Conservation (phyloP, 202 grass and related monocot genomes). For the Miscanthus sacchariflorus region DNA sequence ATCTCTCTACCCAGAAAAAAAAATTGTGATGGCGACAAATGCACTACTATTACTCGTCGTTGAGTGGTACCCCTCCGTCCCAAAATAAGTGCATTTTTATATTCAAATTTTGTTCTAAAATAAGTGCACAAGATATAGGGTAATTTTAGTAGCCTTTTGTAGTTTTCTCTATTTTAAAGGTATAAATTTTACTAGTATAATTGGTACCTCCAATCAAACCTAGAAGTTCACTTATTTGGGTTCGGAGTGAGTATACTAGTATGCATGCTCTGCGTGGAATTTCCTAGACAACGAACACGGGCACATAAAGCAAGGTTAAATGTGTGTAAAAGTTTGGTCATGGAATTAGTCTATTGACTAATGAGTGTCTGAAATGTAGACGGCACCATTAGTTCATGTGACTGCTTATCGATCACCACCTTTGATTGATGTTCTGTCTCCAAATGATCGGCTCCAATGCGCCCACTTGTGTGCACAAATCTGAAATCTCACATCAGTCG, state of each 20-base stretch:
- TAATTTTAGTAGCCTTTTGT: too few relatives aligned
- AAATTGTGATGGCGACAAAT: neutral
- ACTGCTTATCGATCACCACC: slow-evolving; percentile 1
- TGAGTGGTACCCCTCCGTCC: neutral
- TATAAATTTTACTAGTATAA: too few relatives aligned
- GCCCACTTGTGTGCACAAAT: neutral
- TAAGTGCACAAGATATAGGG: too few relatives aligned
- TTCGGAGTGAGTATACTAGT: neutral
- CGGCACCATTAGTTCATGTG: neutral
- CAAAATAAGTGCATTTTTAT: too few relatives aligned
- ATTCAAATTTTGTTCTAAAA: too few relatives aligned
- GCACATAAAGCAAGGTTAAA: neutral
- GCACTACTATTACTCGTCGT: neutral
- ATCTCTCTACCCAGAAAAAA: neutral
- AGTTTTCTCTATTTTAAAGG: too few relatives aligned
- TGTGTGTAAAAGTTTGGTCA: neutral
- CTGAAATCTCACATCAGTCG: neutral
- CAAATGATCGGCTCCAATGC: slow-evolving; percentile 4
- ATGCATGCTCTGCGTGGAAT: neutral
- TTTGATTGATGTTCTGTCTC: neutral
- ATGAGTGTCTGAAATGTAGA: slow-evolving; percentile 20
- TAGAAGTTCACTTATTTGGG: too few relatives aligned
- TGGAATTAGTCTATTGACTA: neutral
- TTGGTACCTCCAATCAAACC: too few relatives aligned
- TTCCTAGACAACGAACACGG: neutral